Percentiles rank a stretch among this genome's conserved stretches.
Evolutionary conservation across 371 early-diverging fungal species (phyloP).

Genomic region (Mortierella sp.): DNA sequence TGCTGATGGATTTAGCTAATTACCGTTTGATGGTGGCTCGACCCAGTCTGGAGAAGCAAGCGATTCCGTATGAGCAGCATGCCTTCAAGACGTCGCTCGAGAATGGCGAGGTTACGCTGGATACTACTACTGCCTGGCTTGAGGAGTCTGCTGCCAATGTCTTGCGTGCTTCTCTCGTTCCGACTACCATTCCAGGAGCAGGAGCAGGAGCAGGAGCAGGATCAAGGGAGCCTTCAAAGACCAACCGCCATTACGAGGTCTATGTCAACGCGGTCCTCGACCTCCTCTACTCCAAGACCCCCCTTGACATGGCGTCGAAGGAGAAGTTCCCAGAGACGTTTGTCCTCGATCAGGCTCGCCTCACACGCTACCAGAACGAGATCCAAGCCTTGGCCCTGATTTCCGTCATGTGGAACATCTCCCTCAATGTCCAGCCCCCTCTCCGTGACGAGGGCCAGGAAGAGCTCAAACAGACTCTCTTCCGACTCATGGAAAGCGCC

Average conservation of each 20-base stretch:
- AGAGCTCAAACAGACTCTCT: slow-evolving; percentile 35
- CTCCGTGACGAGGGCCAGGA: slow-evolving; percentile 17
- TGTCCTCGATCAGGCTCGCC: slow-evolving; percentile 31
- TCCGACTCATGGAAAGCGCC: slow-evolving; percentile 38
- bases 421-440: slow-evolving; percentile 17
- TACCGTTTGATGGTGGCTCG: slow-evolving; percentile 40
- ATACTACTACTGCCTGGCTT: slow-evolving; percentile 33
- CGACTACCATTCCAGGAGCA: background rate
- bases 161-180: background rate
- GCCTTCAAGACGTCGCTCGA: slow-evolving; percentile 31
- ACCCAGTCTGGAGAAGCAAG: slow-evolving; percentile 49
- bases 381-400: slow-evolving; percentile 36
- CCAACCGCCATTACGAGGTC: slow-evolving; percentile 32
- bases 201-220: background rate
- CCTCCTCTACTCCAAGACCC: slow-evolving; percentile 37
- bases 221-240: slow-evolving; percentile 3
- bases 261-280: slow-evolving; percentile 36
- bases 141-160: slow-evolving; percentile 14
- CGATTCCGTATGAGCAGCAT: slow-evolving; percentile 46
- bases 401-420: slow-evolving; percentile 39
- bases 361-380: slow-evolving; percentile 50
- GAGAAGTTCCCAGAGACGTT: slow-evolving; percentile 40
- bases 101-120: slow-evolving; percentile 20
- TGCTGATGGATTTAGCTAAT: slow-evolving; percentile 51
- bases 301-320: background rate